These are phyloP conservation scores for Fomitopsis pinicola DNA, from an alignment of 1,284 basidiomycete species.

Conservation along the genomic window DNA sequence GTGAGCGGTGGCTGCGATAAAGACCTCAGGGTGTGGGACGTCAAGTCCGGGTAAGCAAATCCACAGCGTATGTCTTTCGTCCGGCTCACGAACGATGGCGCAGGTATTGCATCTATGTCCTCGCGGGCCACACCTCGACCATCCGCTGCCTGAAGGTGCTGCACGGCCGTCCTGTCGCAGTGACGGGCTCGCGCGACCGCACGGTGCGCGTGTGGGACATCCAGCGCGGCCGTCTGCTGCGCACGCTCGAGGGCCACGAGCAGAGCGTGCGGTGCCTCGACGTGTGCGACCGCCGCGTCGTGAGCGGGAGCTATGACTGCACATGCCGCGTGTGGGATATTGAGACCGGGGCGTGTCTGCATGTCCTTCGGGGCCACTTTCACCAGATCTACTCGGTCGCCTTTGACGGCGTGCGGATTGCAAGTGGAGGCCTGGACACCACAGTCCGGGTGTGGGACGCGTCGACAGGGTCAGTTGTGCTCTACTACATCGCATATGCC, in stretches of 20 bases:
- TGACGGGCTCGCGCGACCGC: conserved; percentile 86
- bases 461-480: conserved; percentile 57
- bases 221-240: conserved; percentile 67
- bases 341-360: conserved; percentile 83
- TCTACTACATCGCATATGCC: background rate
- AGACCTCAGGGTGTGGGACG: conserved; percentile 88
- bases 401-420: conserved; percentile 84
- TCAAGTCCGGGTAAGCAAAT: conserved; percentile 64
- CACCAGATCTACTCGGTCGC: conserved; percentile 94
- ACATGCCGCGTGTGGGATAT: conserved; percentile 67
- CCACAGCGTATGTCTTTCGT: background rate
- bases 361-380: conserved; percentile 84
- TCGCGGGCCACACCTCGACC: conserved; percentile 87
- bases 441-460: conserved; percentile 90
- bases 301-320: conserved; percentile 88
- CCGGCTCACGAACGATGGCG: background rate
- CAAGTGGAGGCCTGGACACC: conserved; percentile 88
- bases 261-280: conserved; percentile 88
- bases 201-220: conserved; percentile 95
- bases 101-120: conserved; percentile 75
- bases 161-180: conserved; percentile 82
- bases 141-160: conserved; percentile 90
- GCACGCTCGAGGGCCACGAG: conserved; percentile 76
- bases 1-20: conserved; percentile 95
- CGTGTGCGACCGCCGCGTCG: conserved; percentile 75